Evolutionary conservation across 2,329 filamentous ascomycete genomes (phyloP).

Genomic region (Ophiostoma pallidulum): DNA sequence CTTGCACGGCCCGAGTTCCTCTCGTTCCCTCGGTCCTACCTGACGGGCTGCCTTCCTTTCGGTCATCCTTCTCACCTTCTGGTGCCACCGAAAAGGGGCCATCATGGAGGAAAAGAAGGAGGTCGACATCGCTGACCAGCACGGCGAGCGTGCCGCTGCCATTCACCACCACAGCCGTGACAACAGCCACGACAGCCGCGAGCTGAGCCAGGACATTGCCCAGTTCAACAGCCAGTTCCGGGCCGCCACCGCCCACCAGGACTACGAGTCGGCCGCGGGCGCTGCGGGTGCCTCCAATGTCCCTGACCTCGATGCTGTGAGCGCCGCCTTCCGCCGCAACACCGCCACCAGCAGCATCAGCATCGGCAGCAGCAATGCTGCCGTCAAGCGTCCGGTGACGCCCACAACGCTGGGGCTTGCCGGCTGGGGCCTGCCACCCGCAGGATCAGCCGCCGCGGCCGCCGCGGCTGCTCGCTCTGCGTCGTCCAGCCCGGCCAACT

Average conservation of each 20-base stretch:
- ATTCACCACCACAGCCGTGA: slow-evolving; percentile 7
- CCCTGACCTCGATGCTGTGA: background rate
- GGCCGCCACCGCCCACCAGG: background rate
- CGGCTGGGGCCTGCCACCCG: no score
- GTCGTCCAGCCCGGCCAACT: no score
- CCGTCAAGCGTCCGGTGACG: slow-evolving; percentile 8
- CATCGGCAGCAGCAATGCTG: background rate
- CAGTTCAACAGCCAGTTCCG: slow-evolving; percentile 7
- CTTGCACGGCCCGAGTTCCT: no score
- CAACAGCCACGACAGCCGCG: slow-evolving; percentile 6
- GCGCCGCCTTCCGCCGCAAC: background rate
- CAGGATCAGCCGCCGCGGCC: no score
- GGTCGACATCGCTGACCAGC: slow-evolving; percentile 3
- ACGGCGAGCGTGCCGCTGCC: slow-evolving; percentile 3
- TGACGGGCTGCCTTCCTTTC: no score
- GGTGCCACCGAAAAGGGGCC: no score
- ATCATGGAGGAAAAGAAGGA: slow-evolving; percentile 9
- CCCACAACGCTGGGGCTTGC: slow-evolving; percentile 13
- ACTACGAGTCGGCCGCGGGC: background rate
- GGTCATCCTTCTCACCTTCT: no score
- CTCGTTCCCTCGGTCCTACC: background rate
- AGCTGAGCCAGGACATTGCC: background rate
- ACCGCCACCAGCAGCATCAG: slow-evolving; percentile 1
- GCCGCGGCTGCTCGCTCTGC: no score
- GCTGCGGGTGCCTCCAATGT: background rate